Evolutionary conservation across 78 protist genomes (phyloP).

Genomic region (Dictyostelium capitatum): DNA sequence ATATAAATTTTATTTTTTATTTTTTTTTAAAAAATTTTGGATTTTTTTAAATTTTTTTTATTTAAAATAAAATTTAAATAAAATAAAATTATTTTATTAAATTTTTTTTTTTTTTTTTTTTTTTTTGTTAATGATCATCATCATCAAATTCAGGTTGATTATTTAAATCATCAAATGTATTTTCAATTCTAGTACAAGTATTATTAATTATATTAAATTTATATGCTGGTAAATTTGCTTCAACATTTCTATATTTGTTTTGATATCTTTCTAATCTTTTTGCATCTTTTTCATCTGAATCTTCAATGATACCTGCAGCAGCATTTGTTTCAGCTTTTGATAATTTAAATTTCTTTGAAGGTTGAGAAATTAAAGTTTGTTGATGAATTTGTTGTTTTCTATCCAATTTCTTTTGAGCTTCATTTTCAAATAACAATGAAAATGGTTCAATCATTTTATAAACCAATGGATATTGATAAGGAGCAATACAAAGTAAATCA

Average conservation of each 20-base stretch:
- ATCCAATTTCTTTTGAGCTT: slow-evolving; percentile 13
- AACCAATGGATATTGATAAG: slow-evolving; percentile 59
- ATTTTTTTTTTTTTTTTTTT: background rate
- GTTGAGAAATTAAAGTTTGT: background rate
- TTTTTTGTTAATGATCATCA: background rate
- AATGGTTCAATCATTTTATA: slow-evolving; percentile 10
- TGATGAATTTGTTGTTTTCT: slow-evolving; percentile 9
- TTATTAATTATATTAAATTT: background rate
- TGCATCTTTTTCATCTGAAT: background rate
- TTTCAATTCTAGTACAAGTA: background rate
- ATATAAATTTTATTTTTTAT: too few relatives aligned
- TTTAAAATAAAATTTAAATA: too few relatives aligned
- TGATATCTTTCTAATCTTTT: slow-evolving; percentile 16
- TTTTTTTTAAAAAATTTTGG: too few relatives aligned
- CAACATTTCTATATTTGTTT: background rate
- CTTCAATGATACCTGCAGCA: background rate
- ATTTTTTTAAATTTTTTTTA: too few relatives aligned
- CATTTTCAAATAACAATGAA: background rate
- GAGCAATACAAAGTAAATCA: slow-evolving; percentile 39
- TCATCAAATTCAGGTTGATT: background rate
- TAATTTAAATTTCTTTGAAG: background rate
- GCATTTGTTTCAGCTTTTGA: background rate
- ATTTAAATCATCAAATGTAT: slow-evolving; percentile 11
- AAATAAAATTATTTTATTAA: too few relatives aligned
- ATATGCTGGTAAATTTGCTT: slow-evolving; percentile 2